These are phyloP conservation scores for Apiotrichum siamense DNA, from an alignment of 1,284 basidiomycete species.

Conservation along the genomic window DNA sequence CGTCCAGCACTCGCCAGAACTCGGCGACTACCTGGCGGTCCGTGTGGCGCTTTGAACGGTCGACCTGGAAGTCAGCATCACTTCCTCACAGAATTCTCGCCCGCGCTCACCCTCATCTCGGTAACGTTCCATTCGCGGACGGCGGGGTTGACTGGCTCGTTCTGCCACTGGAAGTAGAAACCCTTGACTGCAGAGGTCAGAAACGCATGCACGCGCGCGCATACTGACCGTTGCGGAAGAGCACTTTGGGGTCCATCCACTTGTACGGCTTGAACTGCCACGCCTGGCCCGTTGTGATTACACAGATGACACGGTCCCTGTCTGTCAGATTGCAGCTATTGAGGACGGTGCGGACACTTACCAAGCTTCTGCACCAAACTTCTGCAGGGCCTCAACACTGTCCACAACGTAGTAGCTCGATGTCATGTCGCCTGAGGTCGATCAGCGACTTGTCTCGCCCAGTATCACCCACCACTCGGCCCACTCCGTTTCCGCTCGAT, in stretches of 20 bases:
- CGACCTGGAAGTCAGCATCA: constrained; percentile 57
- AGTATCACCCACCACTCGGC: constrained; percentile 21
- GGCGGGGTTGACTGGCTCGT: constrained; percentile 78
- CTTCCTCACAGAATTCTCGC: no score
- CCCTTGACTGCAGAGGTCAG: constrained; percentile 66
- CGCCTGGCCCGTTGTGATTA: constrained; percentile 92
- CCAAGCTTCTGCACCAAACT: constrained; percentile 88
- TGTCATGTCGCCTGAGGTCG: constrained; percentile 39
- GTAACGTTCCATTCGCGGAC: constrained; percentile 96
- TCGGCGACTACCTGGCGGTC: constrained; percentile 91
- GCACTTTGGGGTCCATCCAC: constrained; percentile 82
- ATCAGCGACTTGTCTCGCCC: constrained; percentile 24
- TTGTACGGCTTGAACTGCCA: constrained; percentile 98
- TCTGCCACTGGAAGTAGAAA: constrained; percentile 85
- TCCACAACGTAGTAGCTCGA: constrained; percentile 77
- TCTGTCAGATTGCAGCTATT: not conserved
- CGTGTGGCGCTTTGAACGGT: constrained; percentile 81
- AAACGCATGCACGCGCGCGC: not conserved
- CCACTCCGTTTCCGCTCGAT: constrained; percentile 66
- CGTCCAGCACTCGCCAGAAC: constrained; percentile 86
- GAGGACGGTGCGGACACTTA: constrained; percentile 22
- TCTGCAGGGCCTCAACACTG: constrained; percentile 80
- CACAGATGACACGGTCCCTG: constrained; percentile 85
- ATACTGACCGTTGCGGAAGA: constrained; percentile 88
- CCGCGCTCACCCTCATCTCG: constrained; percentile 66